A percentile compares a stretch with the other conserved stretches of the same genome.
Conservation (phyloP, 495 filamentous ascomycete genomes). For the Aspergillus coremiiformis region DNA sequence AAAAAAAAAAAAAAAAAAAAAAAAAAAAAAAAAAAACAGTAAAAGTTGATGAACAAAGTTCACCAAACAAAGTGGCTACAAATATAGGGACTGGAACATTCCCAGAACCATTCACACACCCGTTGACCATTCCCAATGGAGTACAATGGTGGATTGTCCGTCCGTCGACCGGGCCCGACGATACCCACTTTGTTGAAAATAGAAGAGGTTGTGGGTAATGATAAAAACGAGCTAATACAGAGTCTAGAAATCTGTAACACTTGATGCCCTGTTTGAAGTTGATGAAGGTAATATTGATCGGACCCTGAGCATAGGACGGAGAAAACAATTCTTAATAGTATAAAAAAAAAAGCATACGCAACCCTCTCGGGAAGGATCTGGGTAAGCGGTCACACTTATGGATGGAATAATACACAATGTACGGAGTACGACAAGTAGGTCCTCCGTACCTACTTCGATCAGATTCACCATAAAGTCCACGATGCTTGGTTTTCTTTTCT, state of each 20-base stretch:
- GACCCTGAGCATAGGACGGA: neutral
- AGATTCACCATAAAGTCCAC: neutral
- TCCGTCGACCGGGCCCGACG: neutral
- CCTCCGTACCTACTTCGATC: neutral
- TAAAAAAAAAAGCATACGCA: neutral
- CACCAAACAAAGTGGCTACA: neutral
- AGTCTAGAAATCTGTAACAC: neutral
- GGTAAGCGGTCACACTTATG: too few species aligned
- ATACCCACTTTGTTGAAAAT: neutral
- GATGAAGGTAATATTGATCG: neutral
- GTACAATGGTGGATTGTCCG: slow-evolving; percentile 1
- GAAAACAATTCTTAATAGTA: neutral
- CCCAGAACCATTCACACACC: neutral
- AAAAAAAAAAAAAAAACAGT: neutral
- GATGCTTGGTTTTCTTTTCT: neutral
- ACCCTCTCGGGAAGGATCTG: neutral
- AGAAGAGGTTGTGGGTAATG: neutral
- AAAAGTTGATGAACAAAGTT: neutral
- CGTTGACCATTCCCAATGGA: neutral
- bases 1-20: neutral
- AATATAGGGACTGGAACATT: slow-evolving; percentile 11
- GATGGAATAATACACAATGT: neutral
- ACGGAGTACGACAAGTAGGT: too few species aligned
- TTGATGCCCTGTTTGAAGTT: neutral
- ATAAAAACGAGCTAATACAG: neutral